Evolutionary conservation across 1,139 yeast genomes (phyloP).

Genomic region (Kluyveromyces marxianus): DNA sequence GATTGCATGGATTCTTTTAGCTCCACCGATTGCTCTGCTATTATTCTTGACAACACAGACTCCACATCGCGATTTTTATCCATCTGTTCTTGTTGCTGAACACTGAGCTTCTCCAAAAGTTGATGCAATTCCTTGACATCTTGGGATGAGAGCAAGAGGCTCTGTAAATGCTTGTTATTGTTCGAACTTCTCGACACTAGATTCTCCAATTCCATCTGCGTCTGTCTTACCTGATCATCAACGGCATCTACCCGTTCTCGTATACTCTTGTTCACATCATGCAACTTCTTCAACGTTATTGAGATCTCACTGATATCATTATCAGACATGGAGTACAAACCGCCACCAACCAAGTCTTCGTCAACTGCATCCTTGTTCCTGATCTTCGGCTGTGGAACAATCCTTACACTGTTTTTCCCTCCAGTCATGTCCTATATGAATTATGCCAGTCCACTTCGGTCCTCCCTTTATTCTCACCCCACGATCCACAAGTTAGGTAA

Average conservation of each 20-base stretch:
- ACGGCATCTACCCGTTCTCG: constrained; percentile 27
- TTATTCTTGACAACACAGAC: neutral
- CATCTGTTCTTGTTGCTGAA: constrained; percentile 4
- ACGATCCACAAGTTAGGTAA: no score
- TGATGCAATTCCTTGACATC: constrained; percentile 10
- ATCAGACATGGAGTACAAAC: neutral
- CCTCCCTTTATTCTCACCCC: neutral
- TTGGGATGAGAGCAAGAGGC: constrained; percentile 23
- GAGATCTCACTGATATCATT: constrained; percentile 27
- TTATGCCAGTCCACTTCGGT: neutral
- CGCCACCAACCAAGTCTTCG: constrained; percentile 4
- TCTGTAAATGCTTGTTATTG: constrained; percentile 35
- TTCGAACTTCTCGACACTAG: constrained; percentile 37
- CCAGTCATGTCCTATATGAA: constrained; percentile 2
- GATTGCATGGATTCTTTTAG: neutral
- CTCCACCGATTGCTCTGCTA: neutral
- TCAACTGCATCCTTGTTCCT: constrained; percentile 10
- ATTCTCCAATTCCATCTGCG: constrained; percentile 35
- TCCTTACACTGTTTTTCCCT: constrained; percentile 1
- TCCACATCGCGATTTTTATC: neutral
- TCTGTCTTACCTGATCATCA: constrained; percentile 33
- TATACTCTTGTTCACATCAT: constrained; percentile 25
- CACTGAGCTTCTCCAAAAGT: constrained; percentile 6
- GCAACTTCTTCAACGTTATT: constrained; percentile 26
- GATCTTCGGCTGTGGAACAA: constrained; percentile 17